Evolutionary conservation across 768 basidiomycete species (phyloP).

Genomic region (Suillus luteus): DNA sequence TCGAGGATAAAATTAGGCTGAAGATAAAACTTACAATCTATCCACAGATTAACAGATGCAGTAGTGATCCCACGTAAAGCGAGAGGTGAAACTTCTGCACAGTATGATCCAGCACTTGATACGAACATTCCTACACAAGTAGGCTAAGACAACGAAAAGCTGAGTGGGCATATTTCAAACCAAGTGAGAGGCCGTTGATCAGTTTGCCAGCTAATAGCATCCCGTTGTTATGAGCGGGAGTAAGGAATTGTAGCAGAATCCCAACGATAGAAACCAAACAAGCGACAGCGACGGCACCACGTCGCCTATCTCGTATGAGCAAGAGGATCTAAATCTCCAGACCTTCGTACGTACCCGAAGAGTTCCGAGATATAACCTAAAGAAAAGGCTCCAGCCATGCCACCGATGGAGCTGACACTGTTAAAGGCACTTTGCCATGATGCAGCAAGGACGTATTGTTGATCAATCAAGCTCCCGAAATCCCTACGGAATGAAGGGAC

Average conservation of each 20-base stretch:
- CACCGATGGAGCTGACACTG: conserved; percentile 25
- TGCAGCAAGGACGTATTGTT: conserved; percentile 21
- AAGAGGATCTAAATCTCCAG: neutral
- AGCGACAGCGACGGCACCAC: conserved; percentile 26
- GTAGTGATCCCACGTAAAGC: conserved; percentile 29
- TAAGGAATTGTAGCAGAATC: conserved; percentile 28
- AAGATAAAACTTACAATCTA: conserved; percentile 20
- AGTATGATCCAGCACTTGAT: conserved; percentile 27
- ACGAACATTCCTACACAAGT: conserved; percentile 24
- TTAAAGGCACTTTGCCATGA: conserved; percentile 34
- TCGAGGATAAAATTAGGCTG: neutral
- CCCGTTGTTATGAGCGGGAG: conserved; percentile 25
- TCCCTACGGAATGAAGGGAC: conserved; percentile 28
- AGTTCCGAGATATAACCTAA: conserved; percentile 26
- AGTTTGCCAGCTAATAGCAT: conserved; percentile 29
- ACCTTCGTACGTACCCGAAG: conserved; percentile 18
- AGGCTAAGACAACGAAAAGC: neutral
- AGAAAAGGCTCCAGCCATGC: conserved; percentile 29
- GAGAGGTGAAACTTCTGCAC: conserved; percentile 33
- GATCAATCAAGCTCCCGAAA: conserved; percentile 22
- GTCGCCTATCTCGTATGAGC: conserved; percentile 19
- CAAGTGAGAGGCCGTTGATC: conserved; percentile 29
- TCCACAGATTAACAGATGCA: conserved; percentile 29
- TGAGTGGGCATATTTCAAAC: conserved; percentile 9
- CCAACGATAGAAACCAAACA: conserved; percentile 24